Conservation (phyloP, 192 early-diverging fungal genomes). For the Thamnidium elegans region DNA sequence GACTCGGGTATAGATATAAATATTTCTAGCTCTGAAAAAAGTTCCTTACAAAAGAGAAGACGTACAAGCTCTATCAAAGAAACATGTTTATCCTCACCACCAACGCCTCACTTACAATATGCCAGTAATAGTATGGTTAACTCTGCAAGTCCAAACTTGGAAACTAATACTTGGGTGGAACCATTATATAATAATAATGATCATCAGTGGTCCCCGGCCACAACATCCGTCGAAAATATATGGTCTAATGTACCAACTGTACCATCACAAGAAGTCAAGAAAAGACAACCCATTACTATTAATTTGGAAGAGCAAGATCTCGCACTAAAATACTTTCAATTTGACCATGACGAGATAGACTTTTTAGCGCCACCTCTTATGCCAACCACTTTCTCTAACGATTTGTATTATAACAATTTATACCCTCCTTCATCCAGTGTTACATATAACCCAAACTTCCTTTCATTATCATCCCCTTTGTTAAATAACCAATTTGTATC, state of each 20-base stretch:
- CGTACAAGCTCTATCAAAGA: not conserved
- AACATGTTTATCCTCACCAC: not conserved
- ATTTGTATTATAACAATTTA: not conserved
- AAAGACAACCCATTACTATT: slow-evolving; percentile 2
- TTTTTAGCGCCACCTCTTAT: not conserved
- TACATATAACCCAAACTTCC: not conserved
- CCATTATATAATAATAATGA: not conserved
- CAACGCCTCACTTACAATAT: not conserved
- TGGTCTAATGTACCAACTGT: not conserved
- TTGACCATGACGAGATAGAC: not conserved
- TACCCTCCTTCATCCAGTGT: not conserved
- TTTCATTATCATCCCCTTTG: not conserved
- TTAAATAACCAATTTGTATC: not conserved
- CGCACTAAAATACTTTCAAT: too few species aligned
- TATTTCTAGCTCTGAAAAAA: not conserved
- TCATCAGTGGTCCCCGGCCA: not conserved
- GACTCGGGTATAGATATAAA: slow-evolving; percentile 25
- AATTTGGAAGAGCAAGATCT: not conserved
- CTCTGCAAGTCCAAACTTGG: not conserved
- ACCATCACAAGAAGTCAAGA: not conserved
- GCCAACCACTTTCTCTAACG: not conserved
- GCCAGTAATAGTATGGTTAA: not conserved
- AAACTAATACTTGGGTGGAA: not conserved
- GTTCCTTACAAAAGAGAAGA: not conserved
- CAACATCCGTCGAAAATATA: not conserved